A percentile compares a stretch with the other conserved stretches of the same genome.
These are phyloP conservation scores for Ceratonia siliqua DNA, from an alignment of 306 rosid species.

Conservation along the genomic window DNA sequence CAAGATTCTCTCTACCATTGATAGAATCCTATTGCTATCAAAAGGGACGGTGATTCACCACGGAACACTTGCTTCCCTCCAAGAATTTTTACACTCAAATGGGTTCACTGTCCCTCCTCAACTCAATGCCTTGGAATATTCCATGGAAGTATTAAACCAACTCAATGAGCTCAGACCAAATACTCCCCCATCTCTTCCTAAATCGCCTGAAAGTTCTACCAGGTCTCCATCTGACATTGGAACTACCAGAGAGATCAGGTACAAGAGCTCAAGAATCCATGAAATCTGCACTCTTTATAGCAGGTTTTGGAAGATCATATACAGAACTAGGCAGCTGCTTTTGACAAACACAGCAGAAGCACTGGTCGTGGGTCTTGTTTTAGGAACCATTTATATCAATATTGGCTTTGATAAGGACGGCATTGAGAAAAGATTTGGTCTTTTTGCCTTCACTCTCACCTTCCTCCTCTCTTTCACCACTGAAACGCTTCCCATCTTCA, in stretches of 20 bases:
- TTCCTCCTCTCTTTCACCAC: conserved; percentile 87
- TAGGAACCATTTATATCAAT: conserved; percentile 89
- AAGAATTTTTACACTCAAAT: conserved; percentile 49
- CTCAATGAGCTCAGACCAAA: conserved; percentile 41
- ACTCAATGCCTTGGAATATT: conserved; percentile 82
- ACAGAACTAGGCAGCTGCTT: conserved; percentile 75
- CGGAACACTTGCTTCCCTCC: conserved; percentile 66
- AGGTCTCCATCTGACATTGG: conserved; percentile 15
- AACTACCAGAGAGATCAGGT: conserved; percentile 37
- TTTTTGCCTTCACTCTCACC: conserved; percentile 87
- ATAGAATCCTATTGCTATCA: conserved; percentile 60
- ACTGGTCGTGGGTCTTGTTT: conserved; percentile 79
- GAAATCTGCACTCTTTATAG: conserved; percentile 60
- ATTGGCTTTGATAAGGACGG: conserved; percentile 74
- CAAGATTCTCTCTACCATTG: conserved; percentile 75
- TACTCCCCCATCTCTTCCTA: conserved; percentile 34
- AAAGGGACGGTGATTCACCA: conserved; percentile 79
- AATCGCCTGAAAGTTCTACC: conserved; percentile 31
- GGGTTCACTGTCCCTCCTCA: conserved; percentile 85
- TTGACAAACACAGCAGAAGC: conserved; percentile 81
- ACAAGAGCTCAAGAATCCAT: conserved; percentile 68
- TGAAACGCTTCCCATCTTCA: conserved; percentile 85
- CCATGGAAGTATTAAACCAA: conserved; percentile 75
- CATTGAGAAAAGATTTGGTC: conserved; percentile 81
- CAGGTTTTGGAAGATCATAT: conserved; percentile 84